phyloP scores from a whole-genome alignment of 108 stramenopile genomes.

The Stephanodiscus triporus region DNA sequence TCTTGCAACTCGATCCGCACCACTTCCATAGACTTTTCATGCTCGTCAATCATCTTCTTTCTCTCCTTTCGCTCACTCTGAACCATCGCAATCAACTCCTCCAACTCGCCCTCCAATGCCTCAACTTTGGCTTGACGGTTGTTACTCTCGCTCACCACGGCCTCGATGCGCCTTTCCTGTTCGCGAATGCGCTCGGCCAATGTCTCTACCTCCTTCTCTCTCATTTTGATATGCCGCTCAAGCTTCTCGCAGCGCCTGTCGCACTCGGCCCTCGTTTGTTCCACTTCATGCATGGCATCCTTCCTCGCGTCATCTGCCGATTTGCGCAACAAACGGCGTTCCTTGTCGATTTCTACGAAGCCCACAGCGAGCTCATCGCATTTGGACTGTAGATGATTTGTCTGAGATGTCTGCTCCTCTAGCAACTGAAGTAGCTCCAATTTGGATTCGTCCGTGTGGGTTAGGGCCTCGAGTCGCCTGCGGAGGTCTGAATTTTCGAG shows the following conservation, averaged over 20 bases:
- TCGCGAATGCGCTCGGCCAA: conserved; percentile 10
- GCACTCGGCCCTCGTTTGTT: conserved; percentile 2
- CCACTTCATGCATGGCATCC: conserved; percentile 4
- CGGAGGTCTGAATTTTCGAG: conserved; percentile 34
- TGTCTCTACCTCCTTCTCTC: conserved; percentile 6
- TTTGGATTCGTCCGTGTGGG: conserved; percentile 17
- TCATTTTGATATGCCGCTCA: conserved; percentile 1
- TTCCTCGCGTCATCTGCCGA: conserved; percentile 4
- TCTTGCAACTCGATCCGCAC: background rate
- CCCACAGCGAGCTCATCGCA: conserved; percentile 26
- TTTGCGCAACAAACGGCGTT: conserved; percentile 19
- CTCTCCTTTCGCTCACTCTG: conserved; percentile 9
- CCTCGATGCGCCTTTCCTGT: conserved; percentile 12
- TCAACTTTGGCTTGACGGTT: conserved; percentile 4
- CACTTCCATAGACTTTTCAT: conserved; percentile 1
- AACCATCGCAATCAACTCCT: background rate
- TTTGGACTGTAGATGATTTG: conserved; percentile 22
- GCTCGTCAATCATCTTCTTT: background rate
- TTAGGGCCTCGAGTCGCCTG: conserved; percentile 13
- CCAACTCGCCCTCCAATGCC: conserved; percentile 7
- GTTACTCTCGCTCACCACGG: background rate
- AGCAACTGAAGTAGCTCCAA: conserved; percentile 22
- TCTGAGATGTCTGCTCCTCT: conserved; percentile 22
- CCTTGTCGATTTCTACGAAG: conserved; percentile 33
- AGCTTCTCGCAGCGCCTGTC: background rate